Conservation (phyloP, 208 protist genomes). For the Acanthamoeba divionensis region DNA sequence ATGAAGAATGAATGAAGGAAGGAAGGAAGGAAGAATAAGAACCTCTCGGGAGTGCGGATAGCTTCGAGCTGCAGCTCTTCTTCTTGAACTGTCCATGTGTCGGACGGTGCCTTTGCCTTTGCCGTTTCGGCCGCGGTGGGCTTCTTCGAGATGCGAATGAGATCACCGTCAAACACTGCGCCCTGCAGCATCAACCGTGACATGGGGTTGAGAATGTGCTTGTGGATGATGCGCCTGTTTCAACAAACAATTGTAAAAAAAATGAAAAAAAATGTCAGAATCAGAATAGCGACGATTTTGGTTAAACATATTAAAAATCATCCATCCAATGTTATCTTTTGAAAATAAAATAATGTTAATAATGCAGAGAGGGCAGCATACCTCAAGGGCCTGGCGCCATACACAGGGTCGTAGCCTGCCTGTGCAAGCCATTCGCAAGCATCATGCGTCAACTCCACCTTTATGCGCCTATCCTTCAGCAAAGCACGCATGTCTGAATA, state of each 20-base stretch:
- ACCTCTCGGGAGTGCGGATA: too few species aligned
- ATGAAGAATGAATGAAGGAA: too few species aligned
- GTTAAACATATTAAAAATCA: too few species aligned
- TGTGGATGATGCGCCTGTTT: conserved; percentile 88
- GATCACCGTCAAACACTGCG: neutral
- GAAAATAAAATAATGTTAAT: too few species aligned
- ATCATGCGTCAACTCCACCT: conserved; percentile 74
- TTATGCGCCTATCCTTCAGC: conserved; percentile 87
- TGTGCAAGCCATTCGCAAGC: conserved; percentile 86
- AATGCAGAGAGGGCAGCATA: too few species aligned
- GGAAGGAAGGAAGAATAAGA: too few species aligned
- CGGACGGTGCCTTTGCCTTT: neutral
- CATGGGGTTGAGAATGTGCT: conserved; percentile 89
- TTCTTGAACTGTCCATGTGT: neutral
- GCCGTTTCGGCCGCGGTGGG: neutral
- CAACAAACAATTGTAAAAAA: too few species aligned
- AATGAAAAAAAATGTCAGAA: too few species aligned
- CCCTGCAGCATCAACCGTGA: conserved; percentile 84
- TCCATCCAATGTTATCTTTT: too few species aligned
- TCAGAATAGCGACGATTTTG: too few species aligned
- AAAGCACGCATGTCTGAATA: conserved; percentile 57
- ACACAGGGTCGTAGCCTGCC: conserved; percentile 89
- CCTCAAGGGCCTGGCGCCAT: conserved; percentile 93
- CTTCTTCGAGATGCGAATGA: neutral
- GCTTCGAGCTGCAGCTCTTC: neutral